These are phyloP conservation scores for Saccharomycopsis crataegensis DNA, from an alignment of 1,139 yeast species.

Conservation along the genomic window DNA sequence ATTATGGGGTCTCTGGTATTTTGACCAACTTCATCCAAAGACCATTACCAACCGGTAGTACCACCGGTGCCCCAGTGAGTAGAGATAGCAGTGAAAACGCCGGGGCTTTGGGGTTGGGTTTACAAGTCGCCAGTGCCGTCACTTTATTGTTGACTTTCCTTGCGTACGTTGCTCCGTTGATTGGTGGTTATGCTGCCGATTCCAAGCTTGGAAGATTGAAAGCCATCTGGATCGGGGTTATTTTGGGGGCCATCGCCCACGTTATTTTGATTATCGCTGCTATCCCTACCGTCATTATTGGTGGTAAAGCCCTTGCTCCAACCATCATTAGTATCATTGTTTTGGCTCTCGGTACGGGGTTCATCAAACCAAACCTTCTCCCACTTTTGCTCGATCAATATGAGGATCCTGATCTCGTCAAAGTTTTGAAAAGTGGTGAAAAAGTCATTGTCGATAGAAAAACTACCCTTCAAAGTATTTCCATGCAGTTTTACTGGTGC, in stretches of 20 bases:
- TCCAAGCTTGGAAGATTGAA: conserved; percentile 65
- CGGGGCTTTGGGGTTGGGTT: conserved; percentile 59
- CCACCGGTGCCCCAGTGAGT: conserved; percentile 35
- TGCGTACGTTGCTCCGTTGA: conserved; percentile 75
- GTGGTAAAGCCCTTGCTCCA: conserved; percentile 43
- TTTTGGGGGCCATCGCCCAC: conserved; percentile 55
- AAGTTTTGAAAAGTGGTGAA: conserved; percentile 53
- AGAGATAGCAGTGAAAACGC: conserved; percentile 21
- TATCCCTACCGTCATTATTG: conserved; percentile 50
- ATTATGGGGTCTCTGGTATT: conserved; percentile 71
- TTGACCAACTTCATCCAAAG: conserved; percentile 75
- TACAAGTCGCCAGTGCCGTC: conserved; percentile 65
- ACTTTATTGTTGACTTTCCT: conserved; percentile 74
- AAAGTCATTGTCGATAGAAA: conserved; percentile 65
- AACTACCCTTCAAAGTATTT: conserved; percentile 65
- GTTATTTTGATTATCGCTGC: conserved; percentile 65
- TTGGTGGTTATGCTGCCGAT: conserved; percentile 74
- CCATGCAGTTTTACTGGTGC: conserved; percentile 71
- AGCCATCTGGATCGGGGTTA: conserved; percentile 56
- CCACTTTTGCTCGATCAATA: conserved; percentile 78
- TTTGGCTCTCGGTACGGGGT: conserved; percentile 75
- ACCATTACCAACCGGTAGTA: conserved; percentile 42
- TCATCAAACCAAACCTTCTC: conserved; percentile 72
- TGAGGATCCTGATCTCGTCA: conserved; percentile 50
- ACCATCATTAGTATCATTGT: conserved; percentile 52